Percentiles rank a stretch among this genome's conserved stretches.
Evolutionary conservation across 2,329 filamentous ascomycete species (phyloP).

Genomic region (Stagonosporopsis cucurbitacearum): DNA sequence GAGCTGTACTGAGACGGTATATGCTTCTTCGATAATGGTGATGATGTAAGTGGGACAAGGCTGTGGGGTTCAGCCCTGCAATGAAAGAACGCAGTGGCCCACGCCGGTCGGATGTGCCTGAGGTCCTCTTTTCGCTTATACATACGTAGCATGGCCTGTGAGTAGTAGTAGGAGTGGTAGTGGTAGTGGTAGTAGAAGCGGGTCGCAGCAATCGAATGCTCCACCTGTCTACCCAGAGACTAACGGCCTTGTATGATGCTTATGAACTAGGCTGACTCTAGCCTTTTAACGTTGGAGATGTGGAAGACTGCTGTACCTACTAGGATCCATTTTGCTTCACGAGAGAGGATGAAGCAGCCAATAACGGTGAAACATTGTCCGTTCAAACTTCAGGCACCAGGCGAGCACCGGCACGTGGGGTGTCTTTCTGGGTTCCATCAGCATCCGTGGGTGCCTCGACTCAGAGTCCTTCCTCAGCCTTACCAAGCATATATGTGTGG

Average conservation of each 20-base stretch:
- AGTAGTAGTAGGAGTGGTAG: not conserved
- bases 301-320: not conserved
- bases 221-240: not conserved
- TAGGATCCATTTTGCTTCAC: not conserved
- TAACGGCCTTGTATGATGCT: not conserved
- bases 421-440: not conserved
- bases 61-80: not conserved
- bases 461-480: slow-evolving; percentile 9
- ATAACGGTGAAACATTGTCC: not conserved
- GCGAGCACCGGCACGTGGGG: not conserved
- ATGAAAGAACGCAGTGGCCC: not conserved
- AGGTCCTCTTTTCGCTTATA: not conserved
- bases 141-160: not conserved
- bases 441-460: not conserved
- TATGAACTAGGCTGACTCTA: not conserved
- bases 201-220: not conserved
- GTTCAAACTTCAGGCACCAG: not conserved
- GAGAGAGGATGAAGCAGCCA: not conserved
- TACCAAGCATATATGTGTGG: slow-evolving; percentile 7
- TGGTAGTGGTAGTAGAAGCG: not conserved
- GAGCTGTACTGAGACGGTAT: not conserved
- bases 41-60: not conserved
- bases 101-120: not conserved
- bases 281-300: not conserved
- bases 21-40: not conserved